A percentile compares a stretch with the other conserved stretches of the same genome.
These are phyloP conservation scores for Nakaseomyces sp. DNA, from an alignment of 1,139 yeast species.

Conservation along the genomic window DNA sequence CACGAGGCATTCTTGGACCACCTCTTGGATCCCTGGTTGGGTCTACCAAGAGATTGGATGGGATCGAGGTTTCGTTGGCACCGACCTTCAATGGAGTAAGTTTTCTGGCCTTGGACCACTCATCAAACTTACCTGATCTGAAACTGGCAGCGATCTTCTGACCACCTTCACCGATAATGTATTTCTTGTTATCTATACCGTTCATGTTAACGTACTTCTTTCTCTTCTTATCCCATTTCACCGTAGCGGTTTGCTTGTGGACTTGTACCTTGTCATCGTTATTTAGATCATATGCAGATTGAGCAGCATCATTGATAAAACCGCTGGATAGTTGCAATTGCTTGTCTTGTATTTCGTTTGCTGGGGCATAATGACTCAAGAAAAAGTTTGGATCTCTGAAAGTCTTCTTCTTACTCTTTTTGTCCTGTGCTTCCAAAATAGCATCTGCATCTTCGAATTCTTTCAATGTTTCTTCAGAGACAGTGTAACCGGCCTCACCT, in stretches of 20 bases:
- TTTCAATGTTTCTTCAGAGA: constrained; percentile 45
- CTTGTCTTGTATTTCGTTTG: constrained; percentile 70
- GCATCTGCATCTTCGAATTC: constrained; percentile 60
- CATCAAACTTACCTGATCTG: constrained; percentile 83
- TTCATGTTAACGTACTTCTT: constrained; percentile 80
- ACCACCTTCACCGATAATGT: constrained; percentile 91
- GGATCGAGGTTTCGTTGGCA: constrained; percentile 38
- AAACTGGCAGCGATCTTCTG: constrained; percentile 87
- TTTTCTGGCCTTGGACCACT: constrained; percentile 75
- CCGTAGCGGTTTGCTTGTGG: constrained; percentile 59
- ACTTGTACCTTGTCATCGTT: constrained; percentile 65
- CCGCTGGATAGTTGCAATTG: constrained; percentile 55
- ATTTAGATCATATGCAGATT: constrained; percentile 77
- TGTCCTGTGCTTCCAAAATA: constrained; percentile 32
- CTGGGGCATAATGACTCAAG: constrained; percentile 86
- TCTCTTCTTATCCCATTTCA: constrained; percentile 91
- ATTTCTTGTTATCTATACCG: constrained; percentile 68
- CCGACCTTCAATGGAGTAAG: constrained; percentile 48
- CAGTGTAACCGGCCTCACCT: constrained; percentile 50
- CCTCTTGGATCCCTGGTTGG: constrained; percentile 21
- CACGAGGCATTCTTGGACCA: constrained; percentile 26
- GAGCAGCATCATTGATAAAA: constrained; percentile 75
- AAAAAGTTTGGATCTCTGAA: constrained; percentile 78
- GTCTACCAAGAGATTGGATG: constrained; percentile 24
- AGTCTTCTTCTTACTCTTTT: constrained; percentile 32